These are phyloP conservation scores for Trichophyton equinum DNA, from an alignment of 2,329 filamentous ascomycete species.

Conservation along the genomic window DNA sequence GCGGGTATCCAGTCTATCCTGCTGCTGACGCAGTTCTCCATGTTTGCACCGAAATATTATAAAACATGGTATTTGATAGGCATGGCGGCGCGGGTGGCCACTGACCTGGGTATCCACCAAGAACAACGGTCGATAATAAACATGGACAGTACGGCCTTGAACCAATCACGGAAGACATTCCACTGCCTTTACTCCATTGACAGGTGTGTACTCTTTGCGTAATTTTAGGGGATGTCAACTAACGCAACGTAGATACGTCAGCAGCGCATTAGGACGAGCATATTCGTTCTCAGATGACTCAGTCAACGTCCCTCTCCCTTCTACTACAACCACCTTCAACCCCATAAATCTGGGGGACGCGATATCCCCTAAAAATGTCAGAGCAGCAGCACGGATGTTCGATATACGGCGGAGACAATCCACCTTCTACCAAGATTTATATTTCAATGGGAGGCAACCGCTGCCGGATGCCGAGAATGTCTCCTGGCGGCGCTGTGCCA, in stretches of 20 bases:
- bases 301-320: conserved; percentile 65
- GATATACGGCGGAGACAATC: conserved; percentile 77
- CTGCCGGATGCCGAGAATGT: conserved; percentile 49
- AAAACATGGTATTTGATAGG: conserved; percentile 91
- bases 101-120: conserved; percentile 87
- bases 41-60: conserved; percentile 80
- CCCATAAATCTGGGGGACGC: conserved; percentile 16
- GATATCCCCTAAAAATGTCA: conserved; percentile 45
- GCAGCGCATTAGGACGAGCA: conserved; percentile 71
- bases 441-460: conserved; percentile 59
- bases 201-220: conserved; percentile 42
- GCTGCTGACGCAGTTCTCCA: conserved; percentile 75
- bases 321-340: conserved; percentile 34
- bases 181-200: conserved; percentile 86
- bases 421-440: conserved; percentile 76
- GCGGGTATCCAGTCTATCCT: conserved; percentile 78
- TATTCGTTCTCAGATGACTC: conserved; percentile 93
- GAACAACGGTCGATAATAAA: conserved; percentile 63
- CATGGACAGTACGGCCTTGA: conserved; percentile 56
- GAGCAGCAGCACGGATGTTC: conserved; percentile 66
- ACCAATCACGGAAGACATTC: conserved; percentile 64
- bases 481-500: conserved; percentile 29
- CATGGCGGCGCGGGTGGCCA: conserved; percentile 71
- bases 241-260: conserved; percentile 54
- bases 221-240: neutral